phyloP scores from a whole-genome alignment of 1,139 yeast genomes.

The Pichia sp. region DNA sequence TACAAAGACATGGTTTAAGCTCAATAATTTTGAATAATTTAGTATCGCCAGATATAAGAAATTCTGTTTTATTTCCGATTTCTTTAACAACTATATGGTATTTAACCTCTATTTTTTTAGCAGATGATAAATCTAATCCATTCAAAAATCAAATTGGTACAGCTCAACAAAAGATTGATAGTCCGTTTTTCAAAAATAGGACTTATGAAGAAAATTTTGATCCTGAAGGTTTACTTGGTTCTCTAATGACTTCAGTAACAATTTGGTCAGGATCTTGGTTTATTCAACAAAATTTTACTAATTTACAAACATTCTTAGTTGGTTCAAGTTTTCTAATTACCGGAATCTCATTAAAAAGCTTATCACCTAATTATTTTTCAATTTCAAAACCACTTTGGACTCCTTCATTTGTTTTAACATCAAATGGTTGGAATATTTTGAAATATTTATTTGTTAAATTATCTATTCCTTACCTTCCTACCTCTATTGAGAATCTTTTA shows the following conservation, averaged over 20 bases:
- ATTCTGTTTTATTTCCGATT: conserved; percentile 17
- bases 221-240: conserved; percentile 34
- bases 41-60: conserved; percentile 1
- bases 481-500: conserved; percentile 16
- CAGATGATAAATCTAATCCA: conserved; percentile 27
- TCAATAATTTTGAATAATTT: conserved; percentile 21
- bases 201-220: conserved; percentile 28
- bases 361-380: conserved; percentile 29
- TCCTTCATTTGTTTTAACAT: conserved; percentile 30
- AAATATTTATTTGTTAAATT: conserved; percentile 9
- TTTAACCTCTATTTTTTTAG: conserved; percentile 23
- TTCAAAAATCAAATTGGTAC: conserved; percentile 26
- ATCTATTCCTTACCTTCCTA: conserved; percentile 26
- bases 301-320: conserved; percentile 22
- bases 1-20: conserved; percentile 33
- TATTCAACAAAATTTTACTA: conserved; percentile 18
- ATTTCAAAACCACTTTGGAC: conserved; percentile 34
- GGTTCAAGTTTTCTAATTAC: conserved; percentile 26
- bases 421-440: conserved; percentile 6
- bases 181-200: conserved; percentile 20
- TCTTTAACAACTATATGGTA: conserved; percentile 26
- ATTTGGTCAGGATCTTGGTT: conserved; percentile 34
- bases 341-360: conserved; percentile 26
- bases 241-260: conserved; percentile 30
- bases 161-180: conserved; percentile 32